These are phyloP conservation scores for Syzygium grande DNA, from an alignment of 345 rosid species.

Conservation along the genomic window DNA sequence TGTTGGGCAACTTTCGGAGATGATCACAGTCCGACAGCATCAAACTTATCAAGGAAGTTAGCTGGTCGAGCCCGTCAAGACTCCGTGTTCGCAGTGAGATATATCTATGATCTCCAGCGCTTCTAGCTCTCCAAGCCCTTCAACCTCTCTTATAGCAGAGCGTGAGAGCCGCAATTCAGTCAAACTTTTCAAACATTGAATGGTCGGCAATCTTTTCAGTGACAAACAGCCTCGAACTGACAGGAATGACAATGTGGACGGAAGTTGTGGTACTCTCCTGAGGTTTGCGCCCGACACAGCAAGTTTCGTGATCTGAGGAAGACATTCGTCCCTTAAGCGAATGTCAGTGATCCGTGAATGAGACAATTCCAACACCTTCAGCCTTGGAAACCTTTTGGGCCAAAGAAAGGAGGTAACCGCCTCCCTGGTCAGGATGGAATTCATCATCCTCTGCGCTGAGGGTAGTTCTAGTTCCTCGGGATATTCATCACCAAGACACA, in stretches of 20 bases:
- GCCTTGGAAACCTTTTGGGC: accelerated
- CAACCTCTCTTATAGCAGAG: background rate
- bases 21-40: background rate
- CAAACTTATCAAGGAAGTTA: background rate
- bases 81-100: background rate
- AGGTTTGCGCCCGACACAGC: background rate
- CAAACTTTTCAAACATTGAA: background rate
- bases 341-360: background rate
- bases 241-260: accelerated
- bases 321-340: accelerated
- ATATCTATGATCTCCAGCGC: background rate
- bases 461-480: background rate
- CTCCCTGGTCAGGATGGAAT: background rate
- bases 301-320: background rate
- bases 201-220: background rate
- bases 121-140: background rate
- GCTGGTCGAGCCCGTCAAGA: accelerated
- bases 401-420: background rate
- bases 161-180: accelerated
- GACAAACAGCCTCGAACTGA: background rate
- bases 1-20: background rate
- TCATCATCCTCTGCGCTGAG: background rate
- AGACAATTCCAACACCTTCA: background rate
- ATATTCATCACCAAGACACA: background rate
- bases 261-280: background rate